phyloP scores from a whole-genome alignment of 768 basidiomycete species.

The Russula sp. region DNA sequence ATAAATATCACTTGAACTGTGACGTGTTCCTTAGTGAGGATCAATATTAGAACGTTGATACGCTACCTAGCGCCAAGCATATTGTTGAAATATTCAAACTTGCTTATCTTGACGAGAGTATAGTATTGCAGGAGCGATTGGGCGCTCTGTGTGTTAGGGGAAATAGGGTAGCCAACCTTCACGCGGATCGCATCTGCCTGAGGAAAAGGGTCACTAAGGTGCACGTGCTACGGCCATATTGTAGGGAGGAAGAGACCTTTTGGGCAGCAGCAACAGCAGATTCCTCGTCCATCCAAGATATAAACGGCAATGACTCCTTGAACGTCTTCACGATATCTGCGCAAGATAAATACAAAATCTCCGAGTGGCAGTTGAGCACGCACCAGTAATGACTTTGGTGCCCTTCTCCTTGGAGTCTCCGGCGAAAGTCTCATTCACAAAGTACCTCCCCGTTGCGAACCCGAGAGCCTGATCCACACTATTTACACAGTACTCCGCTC shows the following conservation, averaged over 20 bases:
- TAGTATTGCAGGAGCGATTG: constrained; percentile 72
- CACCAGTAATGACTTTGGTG: constrained; percentile 76
- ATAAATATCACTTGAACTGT: constrained; percentile 52
- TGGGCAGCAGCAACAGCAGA: constrained; percentile 77
- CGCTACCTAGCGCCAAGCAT: constrained; percentile 57
- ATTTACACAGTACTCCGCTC: constrained; percentile 77
- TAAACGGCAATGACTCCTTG: constrained; percentile 60
- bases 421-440: constrained; percentile 78
- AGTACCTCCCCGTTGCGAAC: constrained; percentile 86
- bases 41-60: constrained; percentile 21
- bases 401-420: constrained; percentile 75
- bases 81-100: constrained; percentile 78
- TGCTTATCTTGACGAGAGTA: constrained; percentile 53
- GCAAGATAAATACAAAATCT: neutral
- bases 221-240: neutral
- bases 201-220: constrained; percentile 12
- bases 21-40: constrained; percentile 5
- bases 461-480: constrained; percentile 70
- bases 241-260: constrained; percentile 47
- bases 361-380: constrained; percentile 7
- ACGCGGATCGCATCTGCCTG: constrained; percentile 76
- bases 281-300: constrained; percentile 89
- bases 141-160: constrained; percentile 73
- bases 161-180: constrained; percentile 91
- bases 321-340: constrained; percentile 78